Evolutionary conservation across 371 early-diverging fungal species (phyloP).

Genomic region (Batkoa obscura): DNA sequence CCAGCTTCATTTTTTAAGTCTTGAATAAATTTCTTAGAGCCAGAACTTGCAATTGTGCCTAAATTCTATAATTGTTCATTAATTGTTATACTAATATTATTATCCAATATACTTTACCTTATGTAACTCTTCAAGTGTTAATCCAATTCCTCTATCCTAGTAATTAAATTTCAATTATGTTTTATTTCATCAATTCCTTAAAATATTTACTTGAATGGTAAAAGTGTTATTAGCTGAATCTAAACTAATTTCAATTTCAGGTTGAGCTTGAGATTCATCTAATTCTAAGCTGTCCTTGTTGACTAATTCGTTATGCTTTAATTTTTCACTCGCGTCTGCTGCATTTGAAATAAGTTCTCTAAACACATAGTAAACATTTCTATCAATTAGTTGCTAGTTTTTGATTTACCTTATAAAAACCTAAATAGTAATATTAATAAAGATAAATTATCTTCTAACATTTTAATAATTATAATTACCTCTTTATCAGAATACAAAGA

Average conservation of each 20-base stretch:
- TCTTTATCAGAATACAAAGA: slow-evolving; percentile 78
- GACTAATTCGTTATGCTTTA: slow-evolving; percentile 58
- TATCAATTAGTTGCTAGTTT: no score
- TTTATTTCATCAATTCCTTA: no score
- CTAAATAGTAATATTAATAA: no score
- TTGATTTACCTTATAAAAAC: neutral
- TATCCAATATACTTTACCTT: neutral
- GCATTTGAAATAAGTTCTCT: slow-evolving; percentile 96
- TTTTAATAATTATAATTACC: slow-evolving; percentile 16
- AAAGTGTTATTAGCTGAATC: slow-evolving; percentile 56
- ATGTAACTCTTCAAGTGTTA: slow-evolving; percentile 82
- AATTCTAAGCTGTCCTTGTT: slow-evolving; percentile 22
- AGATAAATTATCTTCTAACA: neutral
- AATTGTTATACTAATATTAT: neutral
- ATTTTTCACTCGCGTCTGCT: slow-evolving; percentile 96
- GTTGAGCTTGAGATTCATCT: slow-evolving; percentile 33
- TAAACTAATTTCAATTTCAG: slow-evolving; percentile 61
- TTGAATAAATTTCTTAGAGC: slow-evolving; percentile 77
- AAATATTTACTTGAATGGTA: slow-evolving; percentile 34
- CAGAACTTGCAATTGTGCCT: slow-evolving; percentile 95
- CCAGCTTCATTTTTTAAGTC: slow-evolving; percentile 34
- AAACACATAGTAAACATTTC: slow-evolving; percentile 6
- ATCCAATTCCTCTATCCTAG: slow-evolving; percentile 93
- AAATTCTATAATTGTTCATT: slow-evolving; percentile 38
- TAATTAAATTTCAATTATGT: neutral